These are phyloP conservation scores for Chiua virens DNA, from an alignment of 768 basidiomycete genomes.

Conservation along the genomic window DNA sequence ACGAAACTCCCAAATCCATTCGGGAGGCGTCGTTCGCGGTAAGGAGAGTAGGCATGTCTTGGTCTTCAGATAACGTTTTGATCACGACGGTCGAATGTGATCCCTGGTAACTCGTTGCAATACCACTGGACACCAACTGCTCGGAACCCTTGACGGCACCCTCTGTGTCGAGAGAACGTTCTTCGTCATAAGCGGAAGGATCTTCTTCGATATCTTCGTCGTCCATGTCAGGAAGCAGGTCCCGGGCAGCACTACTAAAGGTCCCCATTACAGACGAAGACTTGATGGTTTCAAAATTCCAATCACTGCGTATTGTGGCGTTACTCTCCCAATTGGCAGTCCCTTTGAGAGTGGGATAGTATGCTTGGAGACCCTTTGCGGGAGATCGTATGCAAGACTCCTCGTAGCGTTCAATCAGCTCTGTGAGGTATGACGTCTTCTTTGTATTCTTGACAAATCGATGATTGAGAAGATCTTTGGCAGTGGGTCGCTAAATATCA, in stretches of 20 bases:
- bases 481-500: conserved; percentile 73
- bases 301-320: conserved; percentile 84
- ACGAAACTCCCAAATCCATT: conserved; percentile 41
- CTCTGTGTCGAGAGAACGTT: conserved; percentile 59
- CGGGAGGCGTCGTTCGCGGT: conserved; percentile 35
- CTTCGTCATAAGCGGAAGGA: conserved; percentile 39
- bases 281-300: conserved; percentile 92
- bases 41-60: conserved; percentile 42
- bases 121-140: conserved; percentile 35
- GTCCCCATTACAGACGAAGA: conserved; percentile 75
- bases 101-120: conserved; percentile 54
- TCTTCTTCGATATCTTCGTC: conserved; percentile 50
- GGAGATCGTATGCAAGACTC: conserved; percentile 69
- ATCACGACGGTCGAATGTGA: conserved; percentile 75
- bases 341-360: conserved; percentile 58
- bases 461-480: conserved; percentile 91
- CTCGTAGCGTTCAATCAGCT: conserved; percentile 86
- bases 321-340: conserved; percentile 67
- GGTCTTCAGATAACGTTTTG: conserved; percentile 41
- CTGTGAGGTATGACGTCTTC: conserved; percentile 79
- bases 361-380: conserved; percentile 51
- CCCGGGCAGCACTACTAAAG: conserved; percentile 69
- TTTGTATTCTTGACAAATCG: conserved; percentile 85
- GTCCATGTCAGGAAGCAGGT: conserved; percentile 62
- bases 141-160: conserved; percentile 69